phyloP scores from a whole-genome alignment of 495 filamentous ascomycete species.

The Penicillium antarcticum region DNA sequence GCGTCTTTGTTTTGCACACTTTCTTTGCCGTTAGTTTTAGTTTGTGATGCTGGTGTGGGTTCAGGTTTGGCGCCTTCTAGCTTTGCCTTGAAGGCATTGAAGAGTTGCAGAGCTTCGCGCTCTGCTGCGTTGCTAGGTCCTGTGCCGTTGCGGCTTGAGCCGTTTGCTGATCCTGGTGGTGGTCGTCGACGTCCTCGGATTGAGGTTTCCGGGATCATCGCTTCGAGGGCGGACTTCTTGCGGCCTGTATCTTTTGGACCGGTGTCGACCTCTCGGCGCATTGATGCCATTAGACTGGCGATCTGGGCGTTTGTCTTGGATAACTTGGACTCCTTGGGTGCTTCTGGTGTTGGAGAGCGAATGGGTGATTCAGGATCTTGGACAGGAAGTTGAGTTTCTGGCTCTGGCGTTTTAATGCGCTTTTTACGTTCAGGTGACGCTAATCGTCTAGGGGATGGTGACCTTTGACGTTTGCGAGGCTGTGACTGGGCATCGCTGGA shows the following conservation, averaged over 20 bases:
- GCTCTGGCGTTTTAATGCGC: slow-evolving; percentile 33
- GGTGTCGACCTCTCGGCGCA: slow-evolving; percentile 71
- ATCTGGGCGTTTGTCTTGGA: slow-evolving; percentile 90
- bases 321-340: slow-evolving; percentile 56
- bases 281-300: slow-evolving; percentile 83
- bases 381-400: slow-evolving; percentile 41
- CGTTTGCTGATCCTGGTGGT: slow-evolving; percentile 46
- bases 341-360: slow-evolving; percentile 47
- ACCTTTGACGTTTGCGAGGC: slow-evolving; percentile 27
- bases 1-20: slow-evolving; percentile 29
- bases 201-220: slow-evolving; percentile 78
- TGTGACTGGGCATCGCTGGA: slow-evolving; percentile 8
- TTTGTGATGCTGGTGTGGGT: slow-evolving; percentile 16
- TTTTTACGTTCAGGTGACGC: slow-evolving; percentile 26
- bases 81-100: slow-evolving; percentile 76
- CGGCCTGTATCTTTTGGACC: slow-evolving; percentile 51
- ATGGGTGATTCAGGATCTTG: slow-evolving; percentile 46
- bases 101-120: slow-evolving; percentile 57
- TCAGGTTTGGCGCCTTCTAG: slow-evolving; percentile 60
- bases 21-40: slow-evolving; percentile 22
- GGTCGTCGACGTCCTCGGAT: slow-evolving; percentile 77
- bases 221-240: slow-evolving; percentile 69
- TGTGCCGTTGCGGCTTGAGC: slow-evolving; percentile 17
- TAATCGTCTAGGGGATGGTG: slow-evolving; percentile 23
- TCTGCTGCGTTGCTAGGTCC: slow-evolving; percentile 48